Base-by-base conservation (phyloP, 495 filamentous ascomycete species). In the Astrothelium macrocarpum region DNA sequence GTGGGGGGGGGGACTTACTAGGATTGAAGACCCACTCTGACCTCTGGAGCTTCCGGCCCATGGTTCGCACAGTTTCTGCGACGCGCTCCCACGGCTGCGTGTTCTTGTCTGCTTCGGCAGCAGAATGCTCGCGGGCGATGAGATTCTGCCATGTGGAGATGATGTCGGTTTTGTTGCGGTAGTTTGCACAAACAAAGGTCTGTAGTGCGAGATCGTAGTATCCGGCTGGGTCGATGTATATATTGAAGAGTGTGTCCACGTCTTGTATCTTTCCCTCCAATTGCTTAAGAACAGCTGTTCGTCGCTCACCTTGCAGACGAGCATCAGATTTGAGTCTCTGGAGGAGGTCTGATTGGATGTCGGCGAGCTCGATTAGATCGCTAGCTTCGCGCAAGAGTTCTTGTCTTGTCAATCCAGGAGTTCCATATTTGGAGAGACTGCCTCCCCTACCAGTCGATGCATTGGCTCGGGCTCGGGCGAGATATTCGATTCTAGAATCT, bases 201-300 rank as follows among this genome's bases (percentile, higher is more conserved):
- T 89, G 80, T 26, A 99, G 84, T 73, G 87, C 95, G 62, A 99
- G 84, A 71, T 97, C 94, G 76, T 88, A 89, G 78, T 97, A 99
- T 61, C 82, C 82, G 7, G 87, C 93, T 67, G 88, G 85, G 69
- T 97, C 92, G 63, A 90, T 88, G 71, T 89, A 97, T 60, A 81
- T 75, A 72, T 99, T 96, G 79, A 87, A 99, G 36, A 99, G 85
- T 90, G 96, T 82, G 60, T 84, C 87, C 20, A 97, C 76, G 45
- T 81, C 78, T 65, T 88, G 77, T 65, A 97, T 85, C 10, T 83
- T 81, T 5, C 89, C 89, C 72, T 95, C 84, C 26, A 99, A 78
- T 20, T 82, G 78, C 31, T 76, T 70, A 53, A 88, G 71, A 18
- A 96, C 82, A 43, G 85, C 78, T 5, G 75, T 67, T 65, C 82